These are phyloP conservation scores for Metschnikowia lachancei DNA, from an alignment of 805 yeast species.

Conservation along the genomic window DNA sequence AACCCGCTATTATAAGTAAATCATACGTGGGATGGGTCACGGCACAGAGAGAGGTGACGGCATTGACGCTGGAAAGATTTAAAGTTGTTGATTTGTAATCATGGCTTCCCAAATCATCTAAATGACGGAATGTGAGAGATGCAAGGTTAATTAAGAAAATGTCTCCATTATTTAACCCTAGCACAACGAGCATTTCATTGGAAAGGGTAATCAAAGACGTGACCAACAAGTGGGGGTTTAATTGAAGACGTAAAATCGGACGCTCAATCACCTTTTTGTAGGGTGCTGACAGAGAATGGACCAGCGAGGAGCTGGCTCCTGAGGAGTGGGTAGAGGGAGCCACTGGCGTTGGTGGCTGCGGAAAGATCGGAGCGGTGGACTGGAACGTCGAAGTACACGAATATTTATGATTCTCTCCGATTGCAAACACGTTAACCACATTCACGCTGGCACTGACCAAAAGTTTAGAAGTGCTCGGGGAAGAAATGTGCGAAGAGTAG, in stretches of 20 bases:
- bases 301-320: conserved; percentile 12
- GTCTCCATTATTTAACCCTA: conserved; percentile 71
- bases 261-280: conserved; percentile 39
- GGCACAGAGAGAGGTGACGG: conserved; percentile 24
- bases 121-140: conserved; percentile 41
- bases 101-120: conserved; percentile 44
- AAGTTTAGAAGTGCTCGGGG: conserved; percentile 31
- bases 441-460: conserved; percentile 50
- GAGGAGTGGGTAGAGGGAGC: conserved; percentile 10
- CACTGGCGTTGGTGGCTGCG: conserved; percentile 10
- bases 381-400: conserved; percentile 21
- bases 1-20: conserved; percentile 44
- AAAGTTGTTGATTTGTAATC: conserved; percentile 9
- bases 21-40: conserved; percentile 37
- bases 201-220: conserved; percentile 38
- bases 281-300: conserved; percentile 12
- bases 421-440: conserved; percentile 45
- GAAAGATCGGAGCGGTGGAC: conserved; percentile 24
- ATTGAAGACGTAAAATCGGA: conserved; percentile 45
- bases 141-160: conserved; percentile 57
- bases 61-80: conserved; percentile 25
- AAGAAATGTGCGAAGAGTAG: conserved; percentile 27
- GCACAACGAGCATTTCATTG: conserved; percentile 46
- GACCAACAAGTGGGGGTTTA: conserved; percentile 35
- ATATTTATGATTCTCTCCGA: conserved; percentile 29